phyloP scores from a whole-genome alignment of 495 filamentous ascomycete species.

The Penicillium canescens region DNA sequence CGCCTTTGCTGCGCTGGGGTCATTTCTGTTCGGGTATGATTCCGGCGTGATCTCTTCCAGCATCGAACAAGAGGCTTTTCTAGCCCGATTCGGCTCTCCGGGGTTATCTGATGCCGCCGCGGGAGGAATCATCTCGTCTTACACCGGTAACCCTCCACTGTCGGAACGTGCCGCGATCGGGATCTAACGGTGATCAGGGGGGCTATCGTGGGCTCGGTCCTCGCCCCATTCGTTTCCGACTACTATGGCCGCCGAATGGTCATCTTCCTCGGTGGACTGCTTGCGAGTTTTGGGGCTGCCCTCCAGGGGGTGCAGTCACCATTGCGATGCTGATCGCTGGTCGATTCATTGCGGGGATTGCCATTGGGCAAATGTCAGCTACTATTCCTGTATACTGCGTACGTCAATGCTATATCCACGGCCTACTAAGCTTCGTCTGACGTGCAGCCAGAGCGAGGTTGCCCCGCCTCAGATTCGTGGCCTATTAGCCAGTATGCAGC shows the following conservation, averaged over 20 bases:
- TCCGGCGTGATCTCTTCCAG: slow-evolving; percentile 54
- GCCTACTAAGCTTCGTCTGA: slow-evolving; percentile 17
- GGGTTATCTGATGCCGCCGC: slow-evolving; percentile 39
- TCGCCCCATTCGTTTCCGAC: slow-evolving; percentile 47
- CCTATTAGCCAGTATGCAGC: slow-evolving; percentile 28
- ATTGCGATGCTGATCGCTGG: slow-evolving; percentile 55
- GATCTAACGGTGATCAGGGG: slow-evolving; percentile 19
- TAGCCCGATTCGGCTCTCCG: slow-evolving; percentile 36
- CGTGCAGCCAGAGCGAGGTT: slow-evolving; percentile 37
- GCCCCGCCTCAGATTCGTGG: slow-evolving; percentile 26
- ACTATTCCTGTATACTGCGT: slow-evolving; percentile 51
- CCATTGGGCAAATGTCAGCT: slow-evolving; percentile 52
- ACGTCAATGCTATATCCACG: slow-evolving; percentile 5
- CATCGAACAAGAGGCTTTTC: slow-evolving; percentile 46
- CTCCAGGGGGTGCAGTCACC: slow-evolving; percentile 50
- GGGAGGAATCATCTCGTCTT: slow-evolving; percentile 54
- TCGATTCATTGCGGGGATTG: slow-evolving; percentile 50
- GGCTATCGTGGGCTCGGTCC: slow-evolving; percentile 53
- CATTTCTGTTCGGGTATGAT: slow-evolving; percentile 57
- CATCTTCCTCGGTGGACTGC: slow-evolving; percentile 48
- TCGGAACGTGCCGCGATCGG: slow-evolving; percentile 2
- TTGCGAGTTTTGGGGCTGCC: slow-evolving; percentile 47
- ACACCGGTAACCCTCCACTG: slow-evolving; percentile 33
- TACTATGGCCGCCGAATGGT: slow-evolving; percentile 44
- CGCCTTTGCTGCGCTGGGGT: slow-evolving; percentile 59